A percentile compares a stretch with the other conserved stretches of the same genome.
Conservation (phyloP, 805 yeast genomes). For the Candida peoriensis region DNA sequence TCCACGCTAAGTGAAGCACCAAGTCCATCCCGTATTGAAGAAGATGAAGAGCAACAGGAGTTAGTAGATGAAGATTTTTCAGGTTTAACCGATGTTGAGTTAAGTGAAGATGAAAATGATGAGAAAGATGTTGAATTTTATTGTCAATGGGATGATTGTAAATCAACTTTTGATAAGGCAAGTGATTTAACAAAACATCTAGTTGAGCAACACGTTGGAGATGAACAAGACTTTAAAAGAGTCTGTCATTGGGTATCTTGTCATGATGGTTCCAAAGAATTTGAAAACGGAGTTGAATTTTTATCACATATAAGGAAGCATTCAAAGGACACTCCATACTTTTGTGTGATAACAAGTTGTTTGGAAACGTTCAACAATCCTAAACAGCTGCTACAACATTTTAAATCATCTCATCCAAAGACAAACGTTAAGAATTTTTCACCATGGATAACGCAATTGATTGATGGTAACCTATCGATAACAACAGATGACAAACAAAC, state of each 20-base stretch:
- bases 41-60: not conserved
- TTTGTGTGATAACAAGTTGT: slow-evolving; percentile 65
- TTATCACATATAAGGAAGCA: slow-evolving; percentile 61
- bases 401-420: too few relatives aligned
- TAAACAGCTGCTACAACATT: slow-evolving; percentile 61
- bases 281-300: slow-evolving; percentile 52
- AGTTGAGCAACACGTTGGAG: slow-evolving; percentile 5
- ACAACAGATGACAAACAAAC: not conserved
- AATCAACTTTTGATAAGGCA: not conserved
- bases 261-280: slow-evolving; percentile 24
- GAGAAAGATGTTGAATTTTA: slow-evolving; percentile 1
- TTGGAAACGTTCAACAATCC: slow-evolving; percentile 51
- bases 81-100: slow-evolving; percentile 4
- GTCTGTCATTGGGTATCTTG: slow-evolving; percentile 2
- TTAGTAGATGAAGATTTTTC: slow-evolving; percentile 1
- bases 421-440: too few relatives aligned
- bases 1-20: not conserved
- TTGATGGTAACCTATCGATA: not conserved
- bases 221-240: not conserved
- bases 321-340: slow-evolving; percentile 61
- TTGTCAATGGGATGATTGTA: slow-evolving; percentile 15
- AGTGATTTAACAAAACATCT: slow-evolving; percentile 9
- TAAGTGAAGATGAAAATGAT: not conserved
- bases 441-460: too few relatives aligned
- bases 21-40: not conserved